Evolutionary conservation across 2,329 filamentous ascomycete species (phyloP).

Genomic region (Rutstroemia sp.): DNA sequence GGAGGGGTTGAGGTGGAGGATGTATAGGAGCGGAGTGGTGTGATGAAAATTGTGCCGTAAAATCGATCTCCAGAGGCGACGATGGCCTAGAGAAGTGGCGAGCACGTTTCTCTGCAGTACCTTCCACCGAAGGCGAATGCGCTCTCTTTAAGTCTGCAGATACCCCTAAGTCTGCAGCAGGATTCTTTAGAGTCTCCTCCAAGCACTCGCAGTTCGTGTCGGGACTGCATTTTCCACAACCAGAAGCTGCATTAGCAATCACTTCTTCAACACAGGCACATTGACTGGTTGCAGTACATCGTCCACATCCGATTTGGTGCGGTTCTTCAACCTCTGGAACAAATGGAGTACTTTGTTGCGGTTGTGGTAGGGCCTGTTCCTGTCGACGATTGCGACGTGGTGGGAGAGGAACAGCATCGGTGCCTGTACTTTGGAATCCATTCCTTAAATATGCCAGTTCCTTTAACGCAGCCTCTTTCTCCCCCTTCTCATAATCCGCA

Average conservation of each 20-base stretch:
- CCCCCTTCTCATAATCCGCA: constrained; percentile 30
- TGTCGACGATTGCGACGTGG: constrained; percentile 25
- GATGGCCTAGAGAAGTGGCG: constrained; percentile 41
- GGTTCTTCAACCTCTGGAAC: constrained; percentile 18
- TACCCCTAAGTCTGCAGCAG: constrained; percentile 2
- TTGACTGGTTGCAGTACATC: constrained; percentile 43
- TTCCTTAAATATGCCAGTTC: constrained; percentile 32
- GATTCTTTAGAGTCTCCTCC: constrained; percentile 34
- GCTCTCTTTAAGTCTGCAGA: constrained; percentile 26
- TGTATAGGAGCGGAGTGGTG: constrained; percentile 17
- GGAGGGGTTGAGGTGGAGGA: constrained; percentile 5
- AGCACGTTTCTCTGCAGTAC: constrained; percentile 45
- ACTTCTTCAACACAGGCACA: constrained; percentile 55
- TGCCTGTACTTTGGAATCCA: constrained; percentile 25
- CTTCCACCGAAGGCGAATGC: constrained; percentile 21
- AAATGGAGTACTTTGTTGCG: constrained; percentile 11
- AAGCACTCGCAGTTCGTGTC: constrained; percentile 56
- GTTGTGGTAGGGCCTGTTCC: constrained; percentile 5
- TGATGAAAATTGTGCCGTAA: constrained; percentile 57
- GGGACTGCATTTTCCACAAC: constrained; percentile 59
- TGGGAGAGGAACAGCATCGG: constrained; percentile 35
- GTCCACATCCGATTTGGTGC: constrained; percentile 41
- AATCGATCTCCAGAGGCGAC: constrained; percentile 60
- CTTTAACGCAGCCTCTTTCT: constrained; percentile 36
- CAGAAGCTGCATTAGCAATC: constrained; percentile 44